Base-by-base conservation (phyloP, 345 rosid species). In the Ailanthus altissimus region DNA sequence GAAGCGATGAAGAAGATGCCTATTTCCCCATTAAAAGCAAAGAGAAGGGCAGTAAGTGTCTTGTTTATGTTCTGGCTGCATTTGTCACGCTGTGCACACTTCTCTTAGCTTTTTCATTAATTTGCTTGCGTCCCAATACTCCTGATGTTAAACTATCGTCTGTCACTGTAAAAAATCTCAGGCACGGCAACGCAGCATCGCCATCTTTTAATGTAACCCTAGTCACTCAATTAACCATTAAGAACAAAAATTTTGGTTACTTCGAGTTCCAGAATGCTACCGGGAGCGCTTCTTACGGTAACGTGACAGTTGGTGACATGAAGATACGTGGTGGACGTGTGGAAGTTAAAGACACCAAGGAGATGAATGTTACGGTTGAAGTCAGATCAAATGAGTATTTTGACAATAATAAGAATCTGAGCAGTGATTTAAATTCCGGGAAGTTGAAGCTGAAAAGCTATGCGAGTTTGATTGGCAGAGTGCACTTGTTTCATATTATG, bases 191-290 rank as follows among this genome's bases (percentile, higher is more conserved):
- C 45, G 67, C 78, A 0, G 20, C 87, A 0, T 23, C 26, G 3
- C 80, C 90, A 45, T 84, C 70, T 25, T 63, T 88, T 64, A 90
- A 73, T 74, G 84, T 75, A 32, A 84, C 90, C 13, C 70, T 90
- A 8, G 76, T 72, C 15, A 75, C 84, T 0, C 88, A 78, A 43
- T 74, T 90, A 26, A 66, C 82, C 28, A 71, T 90, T 4, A 42
- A 84, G 67, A 92, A 90, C 40, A 16, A 68, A 36, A 92, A 89
- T 72, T 89, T 88, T 47, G 92, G 90, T 5, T 51, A 18, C 26
- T 90, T 86, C 73, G 75, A 83, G 51, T 88, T 74, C 20, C 83
- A 18, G 15, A 82, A 83, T 21, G 43, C 77, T 5, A 77, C 78
- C 8, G 74, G 76, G 15, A 38, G 75, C 40, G 57, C 88, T 11